A percentile compares a stretch with the other conserved stretches of the same genome.
These are phyloP conservation scores for Trichoderma polysporum DNA, from an alignment of 2,329 filamentous ascomycete species.

Conservation along the genomic window DNA sequence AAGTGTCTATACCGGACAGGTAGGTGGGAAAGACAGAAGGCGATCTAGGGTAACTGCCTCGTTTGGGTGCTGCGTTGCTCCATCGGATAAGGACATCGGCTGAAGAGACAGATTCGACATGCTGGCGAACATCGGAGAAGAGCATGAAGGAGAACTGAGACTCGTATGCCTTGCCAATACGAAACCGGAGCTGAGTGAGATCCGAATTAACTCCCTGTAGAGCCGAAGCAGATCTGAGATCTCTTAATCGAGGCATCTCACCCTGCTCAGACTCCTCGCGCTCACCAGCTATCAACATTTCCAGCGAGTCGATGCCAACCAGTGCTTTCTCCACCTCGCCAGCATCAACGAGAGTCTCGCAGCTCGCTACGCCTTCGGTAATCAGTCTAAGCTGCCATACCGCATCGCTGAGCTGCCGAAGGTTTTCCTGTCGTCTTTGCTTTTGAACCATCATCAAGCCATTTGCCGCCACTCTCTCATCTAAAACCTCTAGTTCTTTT, in stretches of 20 bases:
- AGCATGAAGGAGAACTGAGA: conserved; percentile 74
- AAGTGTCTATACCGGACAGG: conserved; percentile 66
- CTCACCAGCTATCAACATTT: conserved; percentile 77
- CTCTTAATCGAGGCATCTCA: conserved; percentile 49
- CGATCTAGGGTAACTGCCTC: conserved; percentile 65
- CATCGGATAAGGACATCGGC: conserved; percentile 80
- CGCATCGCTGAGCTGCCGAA: conserved; percentile 77
- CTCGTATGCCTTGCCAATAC: conserved; percentile 87
- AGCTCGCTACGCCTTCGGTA: conserved; percentile 70
- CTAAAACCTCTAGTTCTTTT: conserved; percentile 75
- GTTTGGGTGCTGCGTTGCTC: conserved; percentile 73
- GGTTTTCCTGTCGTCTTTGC: conserved; percentile 76
- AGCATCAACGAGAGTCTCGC: conserved; percentile 77
- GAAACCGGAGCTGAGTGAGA: conserved; percentile 70
- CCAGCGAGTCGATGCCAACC: conserved; percentile 72
- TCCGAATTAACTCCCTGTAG: conserved; percentile 78
- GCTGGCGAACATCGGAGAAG: conserved; percentile 75
- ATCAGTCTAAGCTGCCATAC: conserved; percentile 80
- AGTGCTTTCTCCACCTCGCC: conserved; percentile 83
- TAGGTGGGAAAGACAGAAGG: conserved; percentile 76
- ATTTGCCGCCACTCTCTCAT: conserved; percentile 81
- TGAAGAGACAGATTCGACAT: conserved; percentile 70
- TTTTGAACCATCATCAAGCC: conserved; percentile 85
- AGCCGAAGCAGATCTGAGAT: conserved; percentile 75
- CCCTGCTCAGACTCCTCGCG: conserved; percentile 41